Base-by-base conservation (phyloP, 257 asterid genomes). In the Eucommia ulmoides region DNA sequence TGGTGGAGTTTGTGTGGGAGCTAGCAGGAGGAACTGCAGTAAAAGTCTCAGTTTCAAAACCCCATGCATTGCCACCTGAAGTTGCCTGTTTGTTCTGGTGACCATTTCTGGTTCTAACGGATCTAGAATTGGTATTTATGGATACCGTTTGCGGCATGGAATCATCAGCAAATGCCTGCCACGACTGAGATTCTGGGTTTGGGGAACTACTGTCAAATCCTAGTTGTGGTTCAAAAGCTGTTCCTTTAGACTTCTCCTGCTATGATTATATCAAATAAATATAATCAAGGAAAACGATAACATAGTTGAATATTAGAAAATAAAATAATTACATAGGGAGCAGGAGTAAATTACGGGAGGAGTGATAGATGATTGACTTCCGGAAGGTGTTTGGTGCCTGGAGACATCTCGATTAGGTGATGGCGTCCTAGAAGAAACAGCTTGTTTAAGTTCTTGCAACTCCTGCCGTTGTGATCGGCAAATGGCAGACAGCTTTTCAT, bases 381-480 rank as follows among this genome's bases (percentile, higher is more conserved):
- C 79, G 14, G 69, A 64, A 51, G 83, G 59, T 16, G 80, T 38
- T 38, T 69, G 65, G 66, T 63, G 49, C 63, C 61, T 74, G 11
- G 65, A 55, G 54, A 77, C 53, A 56, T 80, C 91, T 71, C 49
- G 56, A 53, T 64, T 69, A 14, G 81, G 84, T 23, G 96, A 80
- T 42, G 88, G 81, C 49, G 80, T 73, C 66, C 66, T 82, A 24
- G 84, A 75, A 60, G 93, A 77, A 41, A 85, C 69, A 24, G 80
- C 73, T 35, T 71, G 83, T 70, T 83, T 86, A 45, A 91, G 93
- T 23, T 91, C 96, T 58, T 86, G 98, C 64, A 91, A 73, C 74
- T 91, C 98, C 65, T 75, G 93, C 45, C 96, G 59, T 66, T 91
- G 98, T 18, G 94, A 85, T 61, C 93, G 73, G 63, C 98, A 91